phyloP scores from a whole-genome alignment of 2,329 filamentous ascomycete genomes.

The Penicillium griseofulvum region DNA sequence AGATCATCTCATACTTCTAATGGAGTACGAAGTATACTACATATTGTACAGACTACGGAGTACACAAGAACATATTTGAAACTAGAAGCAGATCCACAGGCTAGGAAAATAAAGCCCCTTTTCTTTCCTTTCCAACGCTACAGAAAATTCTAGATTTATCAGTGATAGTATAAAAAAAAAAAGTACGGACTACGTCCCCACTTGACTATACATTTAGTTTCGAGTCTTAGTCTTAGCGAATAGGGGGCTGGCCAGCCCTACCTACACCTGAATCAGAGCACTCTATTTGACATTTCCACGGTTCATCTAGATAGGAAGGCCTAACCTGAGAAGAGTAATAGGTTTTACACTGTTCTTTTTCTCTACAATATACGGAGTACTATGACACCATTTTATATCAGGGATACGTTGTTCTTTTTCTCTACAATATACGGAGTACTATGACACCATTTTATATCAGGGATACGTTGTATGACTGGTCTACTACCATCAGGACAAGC shows the following conservation, averaged over 20 bases:
- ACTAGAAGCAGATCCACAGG: background rate
- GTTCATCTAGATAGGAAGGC: background rate
- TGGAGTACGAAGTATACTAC: background rate
- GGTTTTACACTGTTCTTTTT: background rate
- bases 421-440: no score
- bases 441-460: background rate
- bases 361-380: background rate
- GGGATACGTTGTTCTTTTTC: background rate
- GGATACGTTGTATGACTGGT: background rate
- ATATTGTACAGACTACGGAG: background rate
- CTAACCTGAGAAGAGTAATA: background rate
- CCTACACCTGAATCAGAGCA: background rate
- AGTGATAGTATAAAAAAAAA: background rate
- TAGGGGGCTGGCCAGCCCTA: slow-evolving; percentile 23
- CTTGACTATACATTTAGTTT: slow-evolving; percentile 11
- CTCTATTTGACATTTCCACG: slow-evolving; percentile 1
- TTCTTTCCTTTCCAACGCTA: background rate
- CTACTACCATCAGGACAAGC: slow-evolving; percentile 9
- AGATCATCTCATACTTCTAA: background rate
- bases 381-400: background rate
- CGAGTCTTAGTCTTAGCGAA: slow-evolving; percentile 24
- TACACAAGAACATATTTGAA: background rate
- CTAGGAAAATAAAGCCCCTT: slow-evolving; percentile 13
- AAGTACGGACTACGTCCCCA: slow-evolving; percentile 8
- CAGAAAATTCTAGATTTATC: slow-evolving; percentile 4